Evolutionary conservation across 2,329 filamentous ascomycete species (phyloP), one percentile per base, ranked within the genome.

Genomic region (Trichoderma semiorbis): DNA sequence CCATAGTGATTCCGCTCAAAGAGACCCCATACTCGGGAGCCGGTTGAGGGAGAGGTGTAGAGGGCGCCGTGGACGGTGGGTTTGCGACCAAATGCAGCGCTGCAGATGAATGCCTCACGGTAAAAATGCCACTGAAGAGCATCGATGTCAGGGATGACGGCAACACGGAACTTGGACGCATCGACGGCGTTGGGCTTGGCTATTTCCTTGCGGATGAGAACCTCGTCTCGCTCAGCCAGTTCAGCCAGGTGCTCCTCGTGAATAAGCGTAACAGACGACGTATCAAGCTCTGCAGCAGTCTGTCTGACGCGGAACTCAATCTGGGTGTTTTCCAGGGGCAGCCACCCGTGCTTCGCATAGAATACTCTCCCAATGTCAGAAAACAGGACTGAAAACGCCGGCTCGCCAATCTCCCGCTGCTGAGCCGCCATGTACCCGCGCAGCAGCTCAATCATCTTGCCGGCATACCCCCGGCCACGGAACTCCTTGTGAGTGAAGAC

Each of bases 281-380:
- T 50, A 14, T 78, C 75, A 1, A 78, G 74, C 6, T 60, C 53
- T 18, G 50, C 50, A 3, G 53, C 53, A 24, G n/a, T 28, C 10
- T 3, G 18, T 11, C 39, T 55, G 21, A 77, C 77, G 3, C 79
- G 82, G 70, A 97, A 87, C 36, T 87, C 85, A 57, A 97, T 85
- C 79, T 97, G 94, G 1, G 87, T 85, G 72, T 93, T 95, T 24
- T 88, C 85, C 76, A 92, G 95, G 0, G 90, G 86, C 63, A 89
- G 86, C 95, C 95, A 98, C 60, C 94, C 94, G 74, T 89, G 86
- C 36, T 85, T 85, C 4, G 91, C 88, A 82, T 98, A 98, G 81
- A 94, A 98, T 50, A 84, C 83, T 84, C 93, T 92, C 24, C 95
- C 93, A 74, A 97, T 94, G 77, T 97, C 93, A 10, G 94, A 97